Evolutionary conservation across 108 stramenopile genomes (phyloP), one percentile per base, ranked within the genome.

Genomic region (Seminavis robusta): DNA sequence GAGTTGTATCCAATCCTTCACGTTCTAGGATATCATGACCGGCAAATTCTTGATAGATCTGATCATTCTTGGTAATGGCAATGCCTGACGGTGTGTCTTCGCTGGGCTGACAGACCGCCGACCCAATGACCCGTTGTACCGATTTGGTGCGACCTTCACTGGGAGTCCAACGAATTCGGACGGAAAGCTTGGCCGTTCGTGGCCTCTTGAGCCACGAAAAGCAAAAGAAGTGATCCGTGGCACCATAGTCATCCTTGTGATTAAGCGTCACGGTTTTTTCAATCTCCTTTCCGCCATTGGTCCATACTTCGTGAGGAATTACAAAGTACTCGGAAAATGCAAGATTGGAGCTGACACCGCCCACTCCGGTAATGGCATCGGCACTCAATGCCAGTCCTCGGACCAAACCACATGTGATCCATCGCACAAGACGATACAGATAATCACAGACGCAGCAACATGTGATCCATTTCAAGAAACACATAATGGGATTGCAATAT

Each of bases 21-120:
- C 63, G 41, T 21, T 51, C 51, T 21, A 64, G 23, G 5, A 70
- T 37, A 40, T 76, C 69, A 26, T 66, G 39, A 1, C 67, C 63
- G 4, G 68, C 40, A 26, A 40, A 56, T 30, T 32, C 61, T 23
- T 56, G 17, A 28, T 57, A 73, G 13, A 5, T 30, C 10, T 48
- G 8, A 21, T 28, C 37, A 25, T 25, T 24, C 13, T 29, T 49
- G 6, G 17, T 39, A 6, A 36, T 49, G 2, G 31, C 39, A 9
- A 43, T 48, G 9, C 20, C 52, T 4, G 11, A 32, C 23, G 19
- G n/a, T 17, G 43, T 45, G 10, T 43, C 16, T 6, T 15, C 20
- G 2, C 37, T 42, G 4, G 60, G 49, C 25, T 36, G n/a, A 27
- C 60, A 61, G 51, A 61, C 27, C 13, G n/a, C 15, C 17, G 60